These are phyloP conservation scores for Aspergillus bertholletiae DNA, from an alignment of 495 filamentous ascomycete species.

Conservation along the genomic window DNA sequence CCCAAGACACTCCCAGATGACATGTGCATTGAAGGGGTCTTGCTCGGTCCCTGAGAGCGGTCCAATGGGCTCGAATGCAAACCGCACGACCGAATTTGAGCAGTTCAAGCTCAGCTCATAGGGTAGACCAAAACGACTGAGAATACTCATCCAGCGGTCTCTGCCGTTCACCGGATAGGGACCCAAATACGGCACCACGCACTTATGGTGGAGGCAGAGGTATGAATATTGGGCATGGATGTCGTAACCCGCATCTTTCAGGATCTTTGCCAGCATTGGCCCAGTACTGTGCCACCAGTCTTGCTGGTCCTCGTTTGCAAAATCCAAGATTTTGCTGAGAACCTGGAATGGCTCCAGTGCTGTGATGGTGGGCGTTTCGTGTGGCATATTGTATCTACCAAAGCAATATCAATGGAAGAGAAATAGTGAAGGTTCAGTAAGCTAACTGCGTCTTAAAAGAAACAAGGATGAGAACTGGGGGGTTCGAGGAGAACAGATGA, in stretches of 20 bases:
- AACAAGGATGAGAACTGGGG: no score
- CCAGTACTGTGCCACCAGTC: background rate
- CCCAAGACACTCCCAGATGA: background rate
- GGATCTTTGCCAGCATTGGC: background rate
- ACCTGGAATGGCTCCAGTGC: background rate
- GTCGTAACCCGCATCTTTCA: background rate
- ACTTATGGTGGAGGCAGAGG: background rate
- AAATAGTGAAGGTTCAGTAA: no score
- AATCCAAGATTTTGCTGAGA: background rate
- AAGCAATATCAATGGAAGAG: no score
- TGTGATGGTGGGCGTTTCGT: background rate
- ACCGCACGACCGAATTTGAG: background rate
- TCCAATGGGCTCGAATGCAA: background rate
- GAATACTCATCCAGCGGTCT: background rate
- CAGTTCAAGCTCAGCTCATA: constrained; percentile 2
- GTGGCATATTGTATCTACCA: no score
- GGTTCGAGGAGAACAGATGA: no score
- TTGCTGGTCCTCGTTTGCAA: background rate
- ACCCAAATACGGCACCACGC: background rate
- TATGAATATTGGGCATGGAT: background rate
- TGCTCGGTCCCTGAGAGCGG: background rate
- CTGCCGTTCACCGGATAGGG: background rate
- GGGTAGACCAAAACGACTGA: background rate
- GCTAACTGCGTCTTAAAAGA: no score
- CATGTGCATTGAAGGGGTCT: background rate